Base-by-base conservation (phyloP, 2,329 filamentous ascomycete species). In the Tolypocladium cylindrosporum region DNA sequence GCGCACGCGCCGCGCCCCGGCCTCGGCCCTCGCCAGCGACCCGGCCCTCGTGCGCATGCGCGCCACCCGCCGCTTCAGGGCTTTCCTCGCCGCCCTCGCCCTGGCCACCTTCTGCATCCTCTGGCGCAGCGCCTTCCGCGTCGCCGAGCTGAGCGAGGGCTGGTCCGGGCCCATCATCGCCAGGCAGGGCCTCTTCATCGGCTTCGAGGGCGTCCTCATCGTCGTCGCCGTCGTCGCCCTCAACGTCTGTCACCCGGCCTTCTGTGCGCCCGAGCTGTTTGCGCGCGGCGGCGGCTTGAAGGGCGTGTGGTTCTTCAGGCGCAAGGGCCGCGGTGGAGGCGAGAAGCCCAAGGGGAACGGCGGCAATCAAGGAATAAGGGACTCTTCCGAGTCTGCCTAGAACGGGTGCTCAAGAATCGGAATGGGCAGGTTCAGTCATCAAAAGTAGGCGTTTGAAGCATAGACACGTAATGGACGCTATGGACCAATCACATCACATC, bases 61-160 rank as follows among this genome's bases (percentile, higher is more conserved):
- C 39, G 59, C 67, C 45, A 76, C 75, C 16, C 64, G 63, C 52
- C 66, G 68, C 31, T 86, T 87, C 72, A 74, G 74, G 57, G 74
- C 74, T 14, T 87, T 87, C 68, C 68, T 85, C 6, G 65, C 64
- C n/a, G 81, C 79, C 13, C 74, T 88, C 21, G 67, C 72, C 1
- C 68, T 87, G 2, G 78, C 84, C 2, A 85, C 84, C n/a, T 56
- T 87, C 14, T 79, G 78, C 63, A 84, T 90, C 65, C 81, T 89
- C 61, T 81, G 82, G 64, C 77, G 87, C 10, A 85, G 80, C 62
- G 79, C 84, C 48, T 90, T 84, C 70, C 80, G 87, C 57, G 81
- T 88, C 27, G 82, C 81, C 0, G 86, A 90, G 76, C 71, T 90
- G 61, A 81, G 79, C 61, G 75, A 80, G 56, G 87, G 87, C 1